phyloP scores from a whole-genome alignment of 441 rosid species.

The Biscutella auriculata region DNA sequence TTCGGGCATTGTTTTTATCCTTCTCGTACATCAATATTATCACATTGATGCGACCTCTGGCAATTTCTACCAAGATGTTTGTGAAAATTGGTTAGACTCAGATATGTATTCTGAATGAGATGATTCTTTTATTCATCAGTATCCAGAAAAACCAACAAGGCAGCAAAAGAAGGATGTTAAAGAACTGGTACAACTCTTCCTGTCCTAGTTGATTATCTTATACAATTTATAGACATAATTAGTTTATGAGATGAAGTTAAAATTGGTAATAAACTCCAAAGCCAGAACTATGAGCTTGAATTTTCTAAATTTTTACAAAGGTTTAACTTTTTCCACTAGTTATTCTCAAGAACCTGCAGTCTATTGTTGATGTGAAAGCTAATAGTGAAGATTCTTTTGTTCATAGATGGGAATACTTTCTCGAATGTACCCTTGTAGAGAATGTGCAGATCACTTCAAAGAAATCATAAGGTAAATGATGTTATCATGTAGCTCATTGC shows the following conservation, averaged over 20 bases:
- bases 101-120: not conserved
- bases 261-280: not conserved
- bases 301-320: not conserved
- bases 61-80: not conserved
- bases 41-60: not conserved
- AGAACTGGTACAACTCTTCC: constrained; percentile 53
- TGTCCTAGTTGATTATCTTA: not conserved
- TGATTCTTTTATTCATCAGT: constrained; percentile 31
- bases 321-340: not conserved
- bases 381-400: not conserved
- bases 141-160: constrained; percentile 88
- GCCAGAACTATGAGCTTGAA: not conserved
- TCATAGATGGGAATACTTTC: constrained; percentile 83
- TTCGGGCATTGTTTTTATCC: not conserved
- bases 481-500: not conserved
- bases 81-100: not conserved
- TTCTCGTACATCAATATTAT: not conserved
- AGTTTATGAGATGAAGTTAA: not conserved
- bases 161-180: constrained; percentile 87
- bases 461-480: constrained; percentile 77
- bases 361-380: not conserved
- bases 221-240: not conserved
- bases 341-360: not conserved
- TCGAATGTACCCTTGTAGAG: constrained; percentile 88
- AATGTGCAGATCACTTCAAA: constrained; percentile 91